These are phyloP conservation scores for Apiospora koreana DNA, from an alignment of 2,329 filamentous ascomycete genomes.

Conservation along the genomic window DNA sequence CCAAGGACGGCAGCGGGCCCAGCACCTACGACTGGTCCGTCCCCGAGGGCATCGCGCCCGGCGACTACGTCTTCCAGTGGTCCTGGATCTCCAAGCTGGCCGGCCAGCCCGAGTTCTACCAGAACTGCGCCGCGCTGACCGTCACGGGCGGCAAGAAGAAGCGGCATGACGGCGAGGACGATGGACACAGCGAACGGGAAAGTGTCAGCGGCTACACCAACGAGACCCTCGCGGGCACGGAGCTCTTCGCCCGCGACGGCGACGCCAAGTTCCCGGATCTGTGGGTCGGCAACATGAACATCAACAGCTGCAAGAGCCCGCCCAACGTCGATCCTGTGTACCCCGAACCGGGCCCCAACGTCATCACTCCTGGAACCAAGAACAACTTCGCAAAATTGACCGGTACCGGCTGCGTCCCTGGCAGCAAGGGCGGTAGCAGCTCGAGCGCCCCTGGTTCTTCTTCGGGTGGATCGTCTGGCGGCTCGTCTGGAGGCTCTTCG, in stretches of 20 bases:
- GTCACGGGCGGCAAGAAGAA: conserved; percentile 42
- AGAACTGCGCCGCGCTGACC: conserved; percentile 68
- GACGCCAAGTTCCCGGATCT: conserved; percentile 66
- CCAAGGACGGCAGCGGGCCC: conserved; percentile 39
- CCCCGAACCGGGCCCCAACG: conserved; percentile 60
- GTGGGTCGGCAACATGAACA: conserved; percentile 70
- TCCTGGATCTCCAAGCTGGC: conserved; percentile 71
- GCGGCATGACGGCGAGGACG: conserved; percentile 34
- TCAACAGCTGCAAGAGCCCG: conserved; percentile 56
- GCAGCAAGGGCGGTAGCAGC: conserved; percentile 22
- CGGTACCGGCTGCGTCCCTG: conserved; percentile 27
- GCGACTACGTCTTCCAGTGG: conserved; percentile 70
- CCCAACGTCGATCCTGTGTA: conserved; percentile 54
- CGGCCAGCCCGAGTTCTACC: conserved; percentile 62
- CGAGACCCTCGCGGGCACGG: conserved; percentile 45
- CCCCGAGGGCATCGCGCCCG: conserved; percentile 60
- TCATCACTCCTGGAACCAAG: conserved; percentile 48
- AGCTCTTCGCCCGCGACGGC: conserved; percentile 73
- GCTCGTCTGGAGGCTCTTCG: conserved; percentile 60
- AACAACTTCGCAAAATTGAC: conserved; percentile 18
- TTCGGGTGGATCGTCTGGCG: conserved; percentile 61
- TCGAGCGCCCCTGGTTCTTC: conserved; percentile 36
- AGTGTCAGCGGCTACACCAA: conserved; percentile 9
- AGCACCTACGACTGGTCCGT: conserved; percentile 59
- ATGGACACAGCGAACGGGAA: conserved; percentile 21